Conservation (phyloP, 2,329 filamentous ascomycete genomes). For the Emergomyces pasteurianus region DNA sequence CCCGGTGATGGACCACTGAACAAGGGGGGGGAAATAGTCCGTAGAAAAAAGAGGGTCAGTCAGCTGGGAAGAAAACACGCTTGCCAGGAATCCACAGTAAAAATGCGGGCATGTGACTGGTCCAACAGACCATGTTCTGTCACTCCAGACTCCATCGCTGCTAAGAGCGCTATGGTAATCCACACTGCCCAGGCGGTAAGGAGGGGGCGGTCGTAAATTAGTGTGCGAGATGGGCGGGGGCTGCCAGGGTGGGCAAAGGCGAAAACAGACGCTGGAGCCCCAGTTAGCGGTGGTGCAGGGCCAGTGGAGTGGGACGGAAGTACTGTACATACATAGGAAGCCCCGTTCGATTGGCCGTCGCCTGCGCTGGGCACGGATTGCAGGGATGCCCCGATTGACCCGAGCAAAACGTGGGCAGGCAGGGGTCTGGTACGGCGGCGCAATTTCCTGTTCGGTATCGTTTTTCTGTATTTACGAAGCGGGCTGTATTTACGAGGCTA, state of each 20-base stretch:
- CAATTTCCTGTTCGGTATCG: not conserved
- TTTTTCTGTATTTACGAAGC: slow-evolving; percentile 1
- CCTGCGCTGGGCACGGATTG: slow-evolving; percentile 2
- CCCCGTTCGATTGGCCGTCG: not conserved
- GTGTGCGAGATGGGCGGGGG: not conserved
- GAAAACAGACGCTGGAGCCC: not conserved
- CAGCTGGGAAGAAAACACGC: slow-evolving; percentile 2
- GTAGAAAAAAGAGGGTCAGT: not conserved
- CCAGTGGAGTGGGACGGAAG: slow-evolving; percentile 11
- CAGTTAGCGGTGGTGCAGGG: slow-evolving; percentile 5
- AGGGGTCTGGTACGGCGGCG: not conserved
- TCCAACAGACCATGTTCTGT: not conserved
- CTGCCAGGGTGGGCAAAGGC: not conserved
- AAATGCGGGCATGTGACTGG: slow-evolving; percentile 6
- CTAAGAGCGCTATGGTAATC: not conserved
- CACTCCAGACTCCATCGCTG: not conserved
- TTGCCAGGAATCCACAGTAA: not conserved
- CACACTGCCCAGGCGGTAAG: not conserved
- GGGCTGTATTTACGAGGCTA: no score
- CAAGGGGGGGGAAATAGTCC: not conserved
- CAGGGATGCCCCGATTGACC: slow-evolving; percentile 4
- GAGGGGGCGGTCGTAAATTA: not conserved
- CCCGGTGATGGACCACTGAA: not conserved
- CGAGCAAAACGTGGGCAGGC: slow-evolving; percentile 8
- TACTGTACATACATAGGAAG: no score